phyloP scores from a whole-genome alignment of 2,329 filamentous ascomycete species.

The Microcyclospora tardicrescens region DNA sequence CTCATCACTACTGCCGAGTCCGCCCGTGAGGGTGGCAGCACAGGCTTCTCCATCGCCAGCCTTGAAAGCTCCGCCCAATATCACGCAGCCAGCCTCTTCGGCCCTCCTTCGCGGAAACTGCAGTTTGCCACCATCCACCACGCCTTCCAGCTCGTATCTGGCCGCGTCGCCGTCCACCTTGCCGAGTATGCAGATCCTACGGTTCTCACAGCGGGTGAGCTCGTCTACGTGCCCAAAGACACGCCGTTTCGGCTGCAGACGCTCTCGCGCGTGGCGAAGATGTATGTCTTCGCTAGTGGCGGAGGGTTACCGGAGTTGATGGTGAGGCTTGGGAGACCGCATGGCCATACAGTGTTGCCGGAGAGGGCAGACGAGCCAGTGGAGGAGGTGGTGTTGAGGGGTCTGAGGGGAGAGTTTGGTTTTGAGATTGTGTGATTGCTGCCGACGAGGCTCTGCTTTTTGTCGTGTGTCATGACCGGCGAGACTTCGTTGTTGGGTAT shows the following conservation, averaged over 20 bases:
- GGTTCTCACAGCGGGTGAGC: conserved; percentile 35
- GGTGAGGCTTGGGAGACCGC: conserved; percentile 17
- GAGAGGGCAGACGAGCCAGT: conserved; percentile 6
- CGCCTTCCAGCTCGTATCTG: conserved; percentile 39
- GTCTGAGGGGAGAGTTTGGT: conserved; percentile 1
- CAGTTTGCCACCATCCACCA: conserved; percentile 39
- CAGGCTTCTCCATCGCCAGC: conserved; percentile 38
- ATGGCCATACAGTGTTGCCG: conserved; percentile 11
- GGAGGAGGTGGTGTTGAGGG: background rate
- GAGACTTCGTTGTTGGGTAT: too few relatives aligned
- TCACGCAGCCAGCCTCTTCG: conserved; percentile 21
- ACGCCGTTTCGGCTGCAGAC: conserved; percentile 34
- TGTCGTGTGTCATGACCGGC: too few relatives aligned
- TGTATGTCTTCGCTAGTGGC: conserved; percentile 38
- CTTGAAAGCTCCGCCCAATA: conserved; percentile 36
- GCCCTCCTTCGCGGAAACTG: conserved; percentile 18
- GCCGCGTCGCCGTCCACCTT: conserved; percentile 31
- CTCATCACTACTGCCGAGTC: conserved; percentile 38
- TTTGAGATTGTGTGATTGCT: background rate
- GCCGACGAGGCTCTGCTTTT: too few relatives aligned
- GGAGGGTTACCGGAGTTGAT: conserved; percentile 35
- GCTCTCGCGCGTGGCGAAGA: conserved; percentile 34
- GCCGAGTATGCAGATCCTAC: conserved; percentile 20
- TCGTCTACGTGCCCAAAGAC: conserved; percentile 36
- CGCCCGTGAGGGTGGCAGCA: conserved; percentile 21